phyloP scores from a whole-genome alignment of 2,329 filamentous ascomycete genomes.

The Colletotrichum noveboracense region DNA sequence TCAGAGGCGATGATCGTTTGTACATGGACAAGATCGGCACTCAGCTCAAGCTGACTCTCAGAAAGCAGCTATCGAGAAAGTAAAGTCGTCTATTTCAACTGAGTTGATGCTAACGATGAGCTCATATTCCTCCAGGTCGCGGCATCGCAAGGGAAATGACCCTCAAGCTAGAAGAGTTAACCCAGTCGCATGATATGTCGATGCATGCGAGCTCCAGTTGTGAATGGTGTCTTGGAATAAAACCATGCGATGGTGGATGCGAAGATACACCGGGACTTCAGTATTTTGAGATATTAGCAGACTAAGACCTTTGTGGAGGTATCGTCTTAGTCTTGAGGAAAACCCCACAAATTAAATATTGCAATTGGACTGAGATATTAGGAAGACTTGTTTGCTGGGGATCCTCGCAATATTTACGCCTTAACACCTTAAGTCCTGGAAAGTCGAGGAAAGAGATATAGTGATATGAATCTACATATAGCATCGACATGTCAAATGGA shows the following conservation, averaged over 20 bases:
- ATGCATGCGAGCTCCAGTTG: background rate
- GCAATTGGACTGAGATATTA: no score
- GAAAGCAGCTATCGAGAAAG: background rate
- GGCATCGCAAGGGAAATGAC: background rate
- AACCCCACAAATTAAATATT: no score
- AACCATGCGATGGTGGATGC: background rate
- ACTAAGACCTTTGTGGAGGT: no score
- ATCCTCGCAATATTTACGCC: no score
- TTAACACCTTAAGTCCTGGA: no score
- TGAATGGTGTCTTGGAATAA: background rate
- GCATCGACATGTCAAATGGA: no score
- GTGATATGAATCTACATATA: no score
- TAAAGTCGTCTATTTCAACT: background rate
- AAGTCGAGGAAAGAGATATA: no score
- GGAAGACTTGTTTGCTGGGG: no score
- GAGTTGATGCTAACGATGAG: background rate
- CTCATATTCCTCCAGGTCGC: background rate
- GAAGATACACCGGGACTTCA: background rate
- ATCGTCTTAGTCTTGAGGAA: no score
- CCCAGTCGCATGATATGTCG: rapidly evolving
- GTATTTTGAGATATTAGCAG: no score
- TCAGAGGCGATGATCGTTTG: background rate
- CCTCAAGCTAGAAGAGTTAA: background rate
- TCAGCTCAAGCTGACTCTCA: background rate
- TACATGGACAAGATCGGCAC: background rate